A percentile compares a stretch with the other conserved stretches of the same genome.
Evolutionary conservation across 768 basidiomycete genomes (phyloP).

Genomic region (Leccinum pellstonianum): DNA sequence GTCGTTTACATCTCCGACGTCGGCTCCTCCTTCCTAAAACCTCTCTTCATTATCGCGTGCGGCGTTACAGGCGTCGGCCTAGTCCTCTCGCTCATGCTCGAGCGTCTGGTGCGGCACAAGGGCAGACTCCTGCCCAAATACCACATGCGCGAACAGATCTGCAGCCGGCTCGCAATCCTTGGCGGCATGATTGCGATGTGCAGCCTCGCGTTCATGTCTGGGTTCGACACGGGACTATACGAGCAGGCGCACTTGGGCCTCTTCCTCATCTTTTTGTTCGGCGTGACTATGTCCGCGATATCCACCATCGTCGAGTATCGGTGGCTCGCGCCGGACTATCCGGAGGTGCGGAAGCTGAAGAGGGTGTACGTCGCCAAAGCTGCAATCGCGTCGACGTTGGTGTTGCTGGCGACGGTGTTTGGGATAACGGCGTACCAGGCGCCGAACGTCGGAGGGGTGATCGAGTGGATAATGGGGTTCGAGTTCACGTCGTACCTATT

Average conservation of each 20-base stretch:
- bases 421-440: conserved; percentile 47
- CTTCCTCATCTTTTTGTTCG: conserved; percentile 70
- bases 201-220: conserved; percentile 66
- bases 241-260: conserved; percentile 53
- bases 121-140: conserved; percentile 65
- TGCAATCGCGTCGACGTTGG: conserved; percentile 54
- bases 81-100: conserved; percentile 55
- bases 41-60: conserved; percentile 69
- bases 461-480: conserved; percentile 76
- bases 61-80: conserved; percentile 62
- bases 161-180: conserved; percentile 55
- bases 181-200: conserved; percentile 60
- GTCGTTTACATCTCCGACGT: conserved; percentile 78
- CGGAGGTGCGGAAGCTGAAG: conserved; percentile 42
- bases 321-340: conserved; percentile 62
- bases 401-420: conserved; percentile 63
- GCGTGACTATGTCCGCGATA: conserved; percentile 70
- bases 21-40: conserved; percentile 72
- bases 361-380: conserved; percentile 61
- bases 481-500: conserved; percentile 66
- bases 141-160: conserved; percentile 53
- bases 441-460: conserved; percentile 54
- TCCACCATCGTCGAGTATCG: conserved; percentile 72
- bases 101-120: conserved; percentile 63
- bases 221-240: conserved; percentile 66